Base-by-base conservation (phyloP, 768 basidiomycete genomes). In the Serpula lacrymans region DNA sequence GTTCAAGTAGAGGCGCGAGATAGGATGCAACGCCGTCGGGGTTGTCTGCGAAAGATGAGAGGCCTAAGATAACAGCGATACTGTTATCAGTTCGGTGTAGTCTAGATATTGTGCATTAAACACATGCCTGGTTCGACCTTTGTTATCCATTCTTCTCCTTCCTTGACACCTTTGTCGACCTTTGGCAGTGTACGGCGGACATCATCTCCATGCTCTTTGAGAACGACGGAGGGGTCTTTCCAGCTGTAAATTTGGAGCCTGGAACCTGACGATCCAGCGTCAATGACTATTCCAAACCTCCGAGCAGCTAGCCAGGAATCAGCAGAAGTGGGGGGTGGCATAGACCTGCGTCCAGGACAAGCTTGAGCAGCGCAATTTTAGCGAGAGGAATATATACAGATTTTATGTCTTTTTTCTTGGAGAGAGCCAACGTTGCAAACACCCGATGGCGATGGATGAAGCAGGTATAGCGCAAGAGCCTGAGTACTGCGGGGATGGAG, bases 231-330 rank as follows among this genome's bases (percentile, higher is more conserved):
- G 16, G 94, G 85, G 60, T 97, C 85, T 48, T 77, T 77, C 96
- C 95, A 99, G 60, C 89, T 92, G 68, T 99, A 98, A 51, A 98
- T 91, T 62, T 97, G 94, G 25, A 97, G 70, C 39, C 96, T 72
- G 4, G 95, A 97, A 21, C 96, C 96, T 17, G 93, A 97, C 60
- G 93, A 96, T 46, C 96, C 96, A 58, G 96, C 96, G 71, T 99
- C 96, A 63, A 99, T 90, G 47, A 98, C 93, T 45, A 98, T 77
- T 45, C 90, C 92, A 64, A 91, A 95, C 53, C 84, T 81, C 50
- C 91, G 82, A 41, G 80, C 80, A 45, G 75, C 65, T 41, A 88
- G 75, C 89, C 89, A 92, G 46, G 82, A 65, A 58, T 89, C 79
- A 50, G 71, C 71, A 39, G 68, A 76, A 43, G 74, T 78, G 44